A percentile compares a stretch with the other conserved stretches of the same genome.
These are phyloP conservation scores for Cerioporus squamosus DNA, from an alignment of 1,284 basidiomycete genomes.

Conservation along the genomic window DNA sequence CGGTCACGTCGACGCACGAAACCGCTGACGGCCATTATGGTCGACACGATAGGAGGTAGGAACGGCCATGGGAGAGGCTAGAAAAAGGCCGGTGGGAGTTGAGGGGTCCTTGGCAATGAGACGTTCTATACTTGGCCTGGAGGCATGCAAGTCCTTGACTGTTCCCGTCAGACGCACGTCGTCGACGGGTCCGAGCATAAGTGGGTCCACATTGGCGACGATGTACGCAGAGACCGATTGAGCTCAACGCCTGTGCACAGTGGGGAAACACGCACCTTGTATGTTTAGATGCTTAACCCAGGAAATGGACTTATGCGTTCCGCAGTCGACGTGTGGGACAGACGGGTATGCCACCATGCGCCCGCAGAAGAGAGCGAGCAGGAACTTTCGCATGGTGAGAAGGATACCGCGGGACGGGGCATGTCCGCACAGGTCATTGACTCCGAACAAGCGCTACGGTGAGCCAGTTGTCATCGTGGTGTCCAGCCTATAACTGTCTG, in stretches of 20 bases:
- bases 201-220: conserved; percentile 22
- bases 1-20: not conserved
- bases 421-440: no score
- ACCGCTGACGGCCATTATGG: conserved; percentile 3
- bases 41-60: conserved; percentile 1
- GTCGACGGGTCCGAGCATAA: not conserved
- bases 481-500: no score
- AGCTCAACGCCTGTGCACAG: not conserved
- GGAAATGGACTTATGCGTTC: not conserved
- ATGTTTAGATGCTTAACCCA: conserved; percentile 1
- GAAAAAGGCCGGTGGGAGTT: not conserved
- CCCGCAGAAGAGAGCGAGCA: not conserved
- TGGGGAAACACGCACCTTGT: conserved; percentile 7
- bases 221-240: conserved; percentile 4
- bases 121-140: not conserved
- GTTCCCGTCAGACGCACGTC: not conserved
- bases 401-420: no score
- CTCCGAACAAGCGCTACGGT: no score
- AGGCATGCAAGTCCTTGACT: not conserved
- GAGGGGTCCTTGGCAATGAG: no score
- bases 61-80: not conserved
- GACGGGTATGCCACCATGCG: not conserved
- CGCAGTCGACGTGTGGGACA: conserved; percentile 17
- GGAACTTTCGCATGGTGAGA: no score
- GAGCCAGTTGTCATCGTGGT: no score